Evolutionary conservation across 202 grass and related monocot species (phyloP), one percentile per base, ranked within the genome.

Genomic region (Tripidium arundinaceum): DNA sequence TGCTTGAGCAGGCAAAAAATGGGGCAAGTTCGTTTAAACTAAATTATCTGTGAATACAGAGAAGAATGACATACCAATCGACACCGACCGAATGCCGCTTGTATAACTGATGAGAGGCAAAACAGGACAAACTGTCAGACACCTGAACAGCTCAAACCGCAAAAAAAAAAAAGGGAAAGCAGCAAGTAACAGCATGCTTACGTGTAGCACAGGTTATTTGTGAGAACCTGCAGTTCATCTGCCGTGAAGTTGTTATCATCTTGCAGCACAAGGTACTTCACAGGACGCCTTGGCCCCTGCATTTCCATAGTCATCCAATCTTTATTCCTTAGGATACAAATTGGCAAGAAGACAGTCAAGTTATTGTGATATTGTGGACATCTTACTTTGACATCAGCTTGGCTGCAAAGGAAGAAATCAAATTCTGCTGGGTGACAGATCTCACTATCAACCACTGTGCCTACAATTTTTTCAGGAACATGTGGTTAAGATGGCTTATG

Each of bases 181-280:
- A 67, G 33, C 14, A 15, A 47, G 66, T 19, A 68, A 74, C 25
- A 79, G 47, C 67, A 73, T 21, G 28, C 39, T 92, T 88, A 95
- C 93, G 76, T 88, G 79, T 92, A 95, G 59, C 89, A 94, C n/a
- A 94, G 81, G 55, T 86, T 91, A 62, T 92, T 81, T 50, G 87
- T 86, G 31, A 94, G 84, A 38, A 40, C 36, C 74, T 91, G 89
- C 63, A 94, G 70, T 3, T n/a, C 38, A 87, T 91, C 89, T 47
- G 81, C 87, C n/a, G n/a, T 83, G 79, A 94, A 94, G 0, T 72
- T 76, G 27, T 91, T 89, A 22, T 94, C 92, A 55, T 94, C 87
- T 59, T 67, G 86, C 39, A 94, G 77, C 58, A 92, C 83, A 47
- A 90, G 89, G 69, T 92, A 94, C 79, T 92, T 85, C 12, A 68